Percentiles rank a stretch among this genome's conserved stretches.
Evolutionary conservation across 768 basidiomycete species (phyloP).

Genomic region (Tulasnella calospora): DNA sequence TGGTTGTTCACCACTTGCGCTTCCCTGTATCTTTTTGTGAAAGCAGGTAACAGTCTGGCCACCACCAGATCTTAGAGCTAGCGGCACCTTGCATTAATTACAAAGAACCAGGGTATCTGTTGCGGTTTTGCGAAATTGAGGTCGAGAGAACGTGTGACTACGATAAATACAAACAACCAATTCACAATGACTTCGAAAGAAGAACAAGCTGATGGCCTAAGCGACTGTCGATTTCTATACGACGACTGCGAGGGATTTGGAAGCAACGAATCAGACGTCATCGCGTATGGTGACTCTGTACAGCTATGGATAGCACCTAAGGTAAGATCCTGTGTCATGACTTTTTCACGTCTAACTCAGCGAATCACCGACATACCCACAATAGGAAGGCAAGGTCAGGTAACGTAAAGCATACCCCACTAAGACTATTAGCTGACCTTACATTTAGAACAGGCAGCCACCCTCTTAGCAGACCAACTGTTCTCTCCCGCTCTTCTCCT

Average conservation of each 20-base stretch:
- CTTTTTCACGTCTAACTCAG: background rate
- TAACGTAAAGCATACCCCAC: background rate
- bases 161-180: background rate
- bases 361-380: no score
- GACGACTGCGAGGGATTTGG: background rate
- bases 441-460: conserved; percentile 51
- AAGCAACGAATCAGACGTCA: background rate
- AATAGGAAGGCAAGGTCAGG: conserved; percentile 18
- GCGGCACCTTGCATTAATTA: no score
- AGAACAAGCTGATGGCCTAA: background rate
- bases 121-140: background rate
- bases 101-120: no score
- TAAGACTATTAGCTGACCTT: background rate
- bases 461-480: conserved; percentile 65
- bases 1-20: background rate
- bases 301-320: conserved; percentile 24
- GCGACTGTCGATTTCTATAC: conserved; percentile 14
- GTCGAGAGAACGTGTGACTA: background rate
- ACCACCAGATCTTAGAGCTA: no score
- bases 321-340: background rate
- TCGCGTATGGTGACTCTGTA: conserved; percentile 20
- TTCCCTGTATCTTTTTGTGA: background rate
- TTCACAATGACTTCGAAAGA: background rate
- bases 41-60: background rate
- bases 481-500: conserved; percentile 66